phyloP scores from a whole-genome alignment of 2,329 filamentous ascomycete species.

The Mycosphaerella arachidis region DNA sequence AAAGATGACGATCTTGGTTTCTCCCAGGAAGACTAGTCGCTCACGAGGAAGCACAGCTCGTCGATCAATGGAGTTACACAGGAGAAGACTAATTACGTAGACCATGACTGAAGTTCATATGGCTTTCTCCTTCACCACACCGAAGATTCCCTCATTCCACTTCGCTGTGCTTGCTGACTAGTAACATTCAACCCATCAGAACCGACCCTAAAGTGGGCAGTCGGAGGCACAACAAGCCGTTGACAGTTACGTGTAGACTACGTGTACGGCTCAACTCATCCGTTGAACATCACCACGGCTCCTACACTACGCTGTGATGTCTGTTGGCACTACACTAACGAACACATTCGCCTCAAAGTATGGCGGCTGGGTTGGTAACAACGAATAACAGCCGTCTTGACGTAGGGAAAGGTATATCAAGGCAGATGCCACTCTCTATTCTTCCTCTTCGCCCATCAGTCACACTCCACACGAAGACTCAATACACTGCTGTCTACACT shows the following conservation, averaged over 20 bases:
- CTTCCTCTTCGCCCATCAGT: background rate
- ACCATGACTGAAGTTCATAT: too few relatives aligned
- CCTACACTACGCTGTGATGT: background rate
- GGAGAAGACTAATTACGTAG: too few relatives aligned
- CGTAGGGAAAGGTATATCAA: background rate
- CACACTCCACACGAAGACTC: background rate
- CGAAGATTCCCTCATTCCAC: constrained; percentile 35
- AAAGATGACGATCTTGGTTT: constrained; percentile 60
- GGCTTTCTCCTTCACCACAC: constrained; percentile 28
- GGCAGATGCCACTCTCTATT: background rate
- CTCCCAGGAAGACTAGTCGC: constrained; percentile 52
- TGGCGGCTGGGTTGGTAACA: background rate
- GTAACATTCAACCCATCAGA: constrained; percentile 19
- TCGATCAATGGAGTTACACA: too few relatives aligned
- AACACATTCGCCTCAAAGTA: background rate
- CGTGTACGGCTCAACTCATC: background rate
- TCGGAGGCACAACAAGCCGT: background rate
- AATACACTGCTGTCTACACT: background rate
- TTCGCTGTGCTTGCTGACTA: constrained; percentile 31
- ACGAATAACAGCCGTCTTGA: background rate
- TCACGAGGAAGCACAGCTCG: background rate
- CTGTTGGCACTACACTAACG: background rate
- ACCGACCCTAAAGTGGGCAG: constrained; percentile 13
- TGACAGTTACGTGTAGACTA: background rate
- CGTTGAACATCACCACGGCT: background rate